Base-by-base conservation (phyloP, 441 rosid genomes). In the Syzygium malaccense region DNA sequence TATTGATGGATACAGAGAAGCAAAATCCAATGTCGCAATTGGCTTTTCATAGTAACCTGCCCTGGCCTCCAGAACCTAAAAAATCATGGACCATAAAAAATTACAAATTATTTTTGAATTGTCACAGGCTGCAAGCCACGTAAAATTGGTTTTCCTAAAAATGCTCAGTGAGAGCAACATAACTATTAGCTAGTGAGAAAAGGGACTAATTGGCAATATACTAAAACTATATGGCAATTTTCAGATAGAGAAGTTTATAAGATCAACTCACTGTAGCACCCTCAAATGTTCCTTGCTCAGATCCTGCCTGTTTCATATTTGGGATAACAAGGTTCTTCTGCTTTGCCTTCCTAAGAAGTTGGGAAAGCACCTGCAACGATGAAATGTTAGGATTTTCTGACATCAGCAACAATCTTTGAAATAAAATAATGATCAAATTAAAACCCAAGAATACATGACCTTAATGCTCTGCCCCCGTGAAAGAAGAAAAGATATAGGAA, bases 391-490 rank as follows among this genome's bases (percentile, higher is more conserved):
- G 85, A 86, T 86, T 51, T 88, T 48, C 23, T 78, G 90, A 85
- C 79, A 87, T 57, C 51, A 89, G 88, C 89, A 92, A 45, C 84
- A 79, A 58, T 49, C 26, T 30, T 41, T 48, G 55, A 37, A 88
- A 88, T 49, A 19, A 51, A 25, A 45, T 30, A 62, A 79, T 79
- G 23, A 26, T 68, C 86, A 88, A 88, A 86, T 80, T 33, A 64
- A 64, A 78, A 64, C 58, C 88, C 89, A 48, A 62, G 84, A 66
- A 33, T 75, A 87, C 49, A 87, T 55, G 85, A 95, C 99, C 98
- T 98, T 98, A 90, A 98, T 98, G 92, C 99, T 97, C 94, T 98
- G 99, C 85, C 99, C 99, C 92, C 99, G 96, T 45, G 99, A 94
- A 92, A 98, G 99, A 91, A 98, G 99, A 92, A 96, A 98, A 86